phyloP scores from a whole-genome alignment of 1,139 yeast species.

The Eremothecium coryli region DNA sequence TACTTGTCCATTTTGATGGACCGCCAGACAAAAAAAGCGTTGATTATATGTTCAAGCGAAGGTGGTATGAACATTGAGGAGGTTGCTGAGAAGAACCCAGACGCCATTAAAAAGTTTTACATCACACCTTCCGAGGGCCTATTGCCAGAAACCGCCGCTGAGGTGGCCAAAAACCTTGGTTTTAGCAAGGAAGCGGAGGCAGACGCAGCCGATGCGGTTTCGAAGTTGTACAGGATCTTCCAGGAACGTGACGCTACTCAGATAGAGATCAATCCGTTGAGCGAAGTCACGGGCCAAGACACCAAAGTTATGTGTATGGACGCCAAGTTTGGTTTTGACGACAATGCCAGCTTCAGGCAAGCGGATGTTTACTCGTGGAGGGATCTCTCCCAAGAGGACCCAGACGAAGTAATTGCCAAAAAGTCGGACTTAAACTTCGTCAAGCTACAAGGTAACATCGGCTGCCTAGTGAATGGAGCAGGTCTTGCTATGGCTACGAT shows the following conservation, averaged over 20 bases:
- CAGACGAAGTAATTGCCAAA: constrained; percentile 91
- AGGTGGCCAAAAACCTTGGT: constrained; percentile 73
- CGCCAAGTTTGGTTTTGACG: constrained; percentile 97
- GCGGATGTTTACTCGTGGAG: constrained; percentile 93
- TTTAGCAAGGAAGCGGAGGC: constrained; percentile 70
- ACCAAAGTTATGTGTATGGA: constrained; percentile 95
- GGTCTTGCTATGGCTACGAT: constrained; percentile 99
- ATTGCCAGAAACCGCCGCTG: constrained; percentile 63
- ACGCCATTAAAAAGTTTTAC: constrained; percentile 83
- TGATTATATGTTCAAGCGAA: constrained; percentile 92
- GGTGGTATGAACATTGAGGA: constrained; percentile 99
- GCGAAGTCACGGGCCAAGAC: constrained; percentile 51
- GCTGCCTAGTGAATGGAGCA: constrained; percentile 98
- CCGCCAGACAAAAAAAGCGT: constrained; percentile 81
- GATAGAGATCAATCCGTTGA: constrained; percentile 95
- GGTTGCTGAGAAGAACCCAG: constrained; percentile 88
- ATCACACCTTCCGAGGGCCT: constrained; percentile 71
- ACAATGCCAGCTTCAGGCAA: constrained; percentile 93
- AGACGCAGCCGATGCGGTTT: constrained; percentile 80
- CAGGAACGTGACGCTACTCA: constrained; percentile 91
- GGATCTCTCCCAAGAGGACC: constrained; percentile 95
- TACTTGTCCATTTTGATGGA: constrained; percentile 92
- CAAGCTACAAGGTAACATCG: constrained; percentile 96
- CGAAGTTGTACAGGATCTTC: constrained; percentile 83
- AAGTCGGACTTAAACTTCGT: constrained; percentile 88